These are phyloP conservation scores for Fomitopsis palustris DNA, from an alignment of 1,284 basidiomycete species.

Conservation along the genomic window DNA sequence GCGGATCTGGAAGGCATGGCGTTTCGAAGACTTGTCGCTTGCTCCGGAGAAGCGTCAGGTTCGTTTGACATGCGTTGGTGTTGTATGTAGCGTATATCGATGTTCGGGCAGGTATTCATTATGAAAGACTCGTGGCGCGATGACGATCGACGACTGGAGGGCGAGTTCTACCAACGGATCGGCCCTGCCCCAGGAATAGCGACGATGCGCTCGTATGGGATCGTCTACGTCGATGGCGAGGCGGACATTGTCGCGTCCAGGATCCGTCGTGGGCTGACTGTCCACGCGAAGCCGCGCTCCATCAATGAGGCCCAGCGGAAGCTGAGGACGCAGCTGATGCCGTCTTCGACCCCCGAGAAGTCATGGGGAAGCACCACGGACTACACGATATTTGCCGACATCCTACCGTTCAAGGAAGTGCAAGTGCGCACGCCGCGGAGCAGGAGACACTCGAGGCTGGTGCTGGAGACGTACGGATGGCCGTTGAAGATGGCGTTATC, in stretches of 20 bases:
- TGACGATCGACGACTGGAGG: constrained; percentile 7
- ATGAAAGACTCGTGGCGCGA: constrained; percentile 11
- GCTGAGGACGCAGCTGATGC: too few relatives aligned
- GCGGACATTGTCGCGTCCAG: neutral
- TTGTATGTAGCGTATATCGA: neutral
- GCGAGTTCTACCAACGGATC: constrained; percentile 7
- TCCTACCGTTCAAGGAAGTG: too few relatives aligned
- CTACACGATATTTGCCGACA: too few relatives aligned
- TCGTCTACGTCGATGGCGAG: constrained; percentile 1
- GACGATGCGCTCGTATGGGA: neutral
- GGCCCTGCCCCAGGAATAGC: neutral
- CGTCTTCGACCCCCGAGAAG: too few relatives aligned
- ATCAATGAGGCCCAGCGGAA: neutral
- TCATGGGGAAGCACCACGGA: too few relatives aligned
- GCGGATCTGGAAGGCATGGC: constrained; percentile 12
- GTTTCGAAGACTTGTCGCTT: constrained; percentile 5
- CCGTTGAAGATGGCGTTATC: neutral
- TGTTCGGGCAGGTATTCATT: constrained; percentile 2
- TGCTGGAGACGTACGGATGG: neutral
- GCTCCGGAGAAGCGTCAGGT: neutral
- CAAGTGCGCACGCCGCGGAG: neutral
- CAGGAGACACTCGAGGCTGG: neutral
- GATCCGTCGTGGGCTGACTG: neutral
- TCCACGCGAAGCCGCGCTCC: neutral
- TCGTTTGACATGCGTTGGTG: too few relatives aligned